These are phyloP conservation scores for Adansonia grandidieri DNA, from an alignment of 441 rosid genomes.

Conservation along the genomic window DNA sequence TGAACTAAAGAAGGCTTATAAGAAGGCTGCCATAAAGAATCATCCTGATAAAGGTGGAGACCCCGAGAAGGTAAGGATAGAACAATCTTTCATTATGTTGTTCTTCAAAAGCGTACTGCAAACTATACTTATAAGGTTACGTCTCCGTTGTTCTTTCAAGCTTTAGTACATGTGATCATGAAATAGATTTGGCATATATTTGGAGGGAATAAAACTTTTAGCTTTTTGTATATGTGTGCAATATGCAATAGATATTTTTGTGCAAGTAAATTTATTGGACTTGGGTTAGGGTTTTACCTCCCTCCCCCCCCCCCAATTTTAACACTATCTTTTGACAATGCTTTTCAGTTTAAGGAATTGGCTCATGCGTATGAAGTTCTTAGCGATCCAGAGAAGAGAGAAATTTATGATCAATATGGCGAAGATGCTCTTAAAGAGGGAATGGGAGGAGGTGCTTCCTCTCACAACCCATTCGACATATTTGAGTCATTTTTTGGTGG, in stretches of 20 bases:
- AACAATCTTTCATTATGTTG: neutral
- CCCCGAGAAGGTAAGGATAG: constrained; percentile 45
- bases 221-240: neutral
- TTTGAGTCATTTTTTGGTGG: constrained; percentile 40
- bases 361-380: constrained; percentile 53
- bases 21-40: constrained; percentile 43
- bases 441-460: constrained; percentile 49
- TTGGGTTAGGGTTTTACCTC: neutral
- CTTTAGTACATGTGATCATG: neutral
- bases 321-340: constrained; percentile 17
- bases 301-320: neutral
- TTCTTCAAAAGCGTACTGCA: neutral
- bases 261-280: neutral
- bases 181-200: neutral
- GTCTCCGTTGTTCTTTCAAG: neutral
- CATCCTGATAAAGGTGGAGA: constrained; percentile 53
- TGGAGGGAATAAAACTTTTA: neutral
- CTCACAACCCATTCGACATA: constrained; percentile 51
- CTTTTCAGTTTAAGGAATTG: constrained; percentile 46
- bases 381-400: constrained; percentile 51
- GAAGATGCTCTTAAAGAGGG: constrained; percentile 58
- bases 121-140: neutral
- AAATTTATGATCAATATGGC: constrained; percentile 49
- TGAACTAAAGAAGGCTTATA: constrained; percentile 44
- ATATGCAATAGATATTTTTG: neutral